These are phyloP conservation scores for Macrotyloma uniflorum DNA, from an alignment of 306 rosid species.

Conservation along the genomic window DNA sequence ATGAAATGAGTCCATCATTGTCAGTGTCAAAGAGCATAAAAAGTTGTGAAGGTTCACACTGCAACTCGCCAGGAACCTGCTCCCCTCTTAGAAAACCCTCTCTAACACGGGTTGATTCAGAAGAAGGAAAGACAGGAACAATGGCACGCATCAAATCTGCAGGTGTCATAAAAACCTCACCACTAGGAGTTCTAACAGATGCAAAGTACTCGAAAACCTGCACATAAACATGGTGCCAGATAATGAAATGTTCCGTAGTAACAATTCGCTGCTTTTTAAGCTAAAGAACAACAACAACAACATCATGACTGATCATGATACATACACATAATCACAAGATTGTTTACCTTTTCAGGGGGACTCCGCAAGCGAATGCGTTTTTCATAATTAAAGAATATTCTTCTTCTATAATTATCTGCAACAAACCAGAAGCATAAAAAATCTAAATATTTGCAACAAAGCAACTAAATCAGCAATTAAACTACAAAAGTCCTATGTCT, in stretches of 20 bases:
- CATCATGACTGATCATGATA: not conserved
- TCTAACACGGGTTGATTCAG: conserved; percentile 67
- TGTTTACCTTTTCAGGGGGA: conserved; percentile 68
- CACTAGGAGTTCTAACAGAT: conserved; percentile 41
- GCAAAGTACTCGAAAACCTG: conserved; percentile 83
- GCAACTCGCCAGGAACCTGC: conserved; percentile 53
- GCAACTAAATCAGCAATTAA: not conserved
- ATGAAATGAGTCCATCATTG: conserved; percentile 84
- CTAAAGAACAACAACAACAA: not conserved
- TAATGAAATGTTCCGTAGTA: not conserved
- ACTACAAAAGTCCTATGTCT: not conserved
- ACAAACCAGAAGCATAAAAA: not conserved
- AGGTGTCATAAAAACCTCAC: conserved; percentile 72
- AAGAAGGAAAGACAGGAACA: conserved; percentile 78
- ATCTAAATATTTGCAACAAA: not conserved
- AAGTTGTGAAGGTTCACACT: conserved; percentile 63
- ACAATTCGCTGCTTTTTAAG: conserved; percentile 10
- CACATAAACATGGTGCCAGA: not conserved
- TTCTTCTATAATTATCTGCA: conserved; percentile 63
- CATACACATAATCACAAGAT: not conserved
- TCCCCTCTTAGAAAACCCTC: conserved; percentile 79
- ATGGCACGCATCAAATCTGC: conserved; percentile 76
- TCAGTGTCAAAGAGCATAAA: conserved; percentile 89
- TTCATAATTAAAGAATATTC: conserved; percentile 78
- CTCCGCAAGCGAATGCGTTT: conserved; percentile 69